Base-by-base conservation (phyloP, 306 rosid species). In the Castanea crenata region DNA sequence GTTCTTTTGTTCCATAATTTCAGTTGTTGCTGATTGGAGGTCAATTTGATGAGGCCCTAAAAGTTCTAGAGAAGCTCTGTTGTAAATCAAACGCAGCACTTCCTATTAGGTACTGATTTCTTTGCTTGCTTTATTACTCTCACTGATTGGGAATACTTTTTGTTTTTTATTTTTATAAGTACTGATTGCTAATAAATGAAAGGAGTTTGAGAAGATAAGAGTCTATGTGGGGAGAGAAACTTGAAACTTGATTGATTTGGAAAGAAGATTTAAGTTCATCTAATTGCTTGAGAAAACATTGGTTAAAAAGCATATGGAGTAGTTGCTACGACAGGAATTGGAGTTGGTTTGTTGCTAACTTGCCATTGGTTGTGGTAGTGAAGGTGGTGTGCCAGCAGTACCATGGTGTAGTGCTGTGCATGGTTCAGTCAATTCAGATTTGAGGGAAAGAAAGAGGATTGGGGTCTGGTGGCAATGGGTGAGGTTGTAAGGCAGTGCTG, bases 21-120 rank as follows among this genome's bases (percentile, higher is more conserved):
- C 84, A 92, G 97, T 78, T 92, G 80, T 80, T 90, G 88, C 86
- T 91, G 81, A 87, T 94, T 32, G 89, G 91, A 76, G 97, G 97
- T 86, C 88, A 75, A 81, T 86, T 92, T 71, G 85, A 87, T 13
- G 82, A 87, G 76, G 99, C 90, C 74, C 78, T 92, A 16, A 71
- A 82, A 55, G 82, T 49, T 70, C 85, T 92, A 34, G 88, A 91
- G 79, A 64, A 85, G 41, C 83, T 89, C 20, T 87, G 97, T 72
- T 31, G 51, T 81, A 67, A 76, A 73, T 81, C 93, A 65, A 65
- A 74, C 38, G 27, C 90, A 67, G 81, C 77, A n/a, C 86, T 84
- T 63, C 92, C 90, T 32, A 18, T 71, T 29, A 91, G 97, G 98
- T 94, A 88, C 62, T 57, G 35, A n/a, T 74, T 49, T 69, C 73